phyloP scores from a whole-genome alignment of 257 asterid genomes.

The Leptodermis oblonga region DNA sequence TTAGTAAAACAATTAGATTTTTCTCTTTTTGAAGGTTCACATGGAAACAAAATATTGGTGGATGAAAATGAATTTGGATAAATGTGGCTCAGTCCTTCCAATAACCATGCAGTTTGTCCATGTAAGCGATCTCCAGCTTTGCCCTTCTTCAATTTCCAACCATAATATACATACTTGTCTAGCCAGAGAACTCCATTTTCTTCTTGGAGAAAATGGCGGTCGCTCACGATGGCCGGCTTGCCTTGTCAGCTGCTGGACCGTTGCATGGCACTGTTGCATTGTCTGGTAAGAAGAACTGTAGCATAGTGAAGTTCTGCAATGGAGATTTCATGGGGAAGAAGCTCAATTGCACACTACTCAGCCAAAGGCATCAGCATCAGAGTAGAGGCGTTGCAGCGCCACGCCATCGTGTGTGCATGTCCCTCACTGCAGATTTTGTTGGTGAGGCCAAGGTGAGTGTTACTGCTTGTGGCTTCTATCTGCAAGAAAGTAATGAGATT shows the following conservation, averaged over 20 bases:
- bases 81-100: constrained; percentile 38
- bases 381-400: constrained; percentile 22
- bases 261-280: constrained; percentile 35
- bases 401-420: constrained; percentile 40
- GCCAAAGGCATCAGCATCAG: constrained; percentile 30
- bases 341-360: constrained; percentile 36
- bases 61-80: constrained; percentile 65
- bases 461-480: constrained; percentile 4
- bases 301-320: constrained; percentile 43
- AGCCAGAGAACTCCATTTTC: constrained; percentile 13
- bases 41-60: constrained; percentile 62
- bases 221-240: constrained; percentile 44
- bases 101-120: constrained; percentile 41
- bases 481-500: not conserved
- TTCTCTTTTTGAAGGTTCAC: constrained; percentile 34
- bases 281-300: constrained; percentile 28
- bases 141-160: constrained; percentile 7
- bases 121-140: constrained; percentile 27
- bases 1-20: constrained; percentile 19
- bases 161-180: constrained; percentile 11
- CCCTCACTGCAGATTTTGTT: constrained; percentile 59
- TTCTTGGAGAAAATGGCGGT: constrained; percentile 44
- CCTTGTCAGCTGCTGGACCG: constrained; percentile 48
- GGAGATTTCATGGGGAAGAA: constrained; percentile 83
- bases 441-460: constrained; percentile 81